These are phyloP conservation scores for Calonectria pteridis DNA, from an alignment of 2,329 filamentous ascomycete genomes.

Conservation along the genomic window DNA sequence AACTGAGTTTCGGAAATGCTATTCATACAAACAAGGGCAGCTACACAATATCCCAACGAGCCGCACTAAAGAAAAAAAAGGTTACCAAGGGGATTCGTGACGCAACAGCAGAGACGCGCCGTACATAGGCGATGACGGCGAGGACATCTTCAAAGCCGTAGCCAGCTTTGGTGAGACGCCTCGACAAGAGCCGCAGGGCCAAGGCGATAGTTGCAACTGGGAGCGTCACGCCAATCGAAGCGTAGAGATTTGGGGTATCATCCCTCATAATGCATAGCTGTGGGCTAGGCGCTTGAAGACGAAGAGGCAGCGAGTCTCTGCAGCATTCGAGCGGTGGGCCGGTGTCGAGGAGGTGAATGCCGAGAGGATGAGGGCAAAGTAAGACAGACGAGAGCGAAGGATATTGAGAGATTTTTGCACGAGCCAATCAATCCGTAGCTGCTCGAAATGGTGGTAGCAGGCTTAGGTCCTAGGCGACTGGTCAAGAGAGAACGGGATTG, in stretches of 20 bases:
- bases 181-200: constrained; percentile 32
- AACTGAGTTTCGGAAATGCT: background rate
- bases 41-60: constrained; percentile 33
- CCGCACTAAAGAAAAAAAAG: constrained; percentile 26
- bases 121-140: constrained; percentile 39
- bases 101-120: constrained; percentile 1
- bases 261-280: constrained; percentile 4
- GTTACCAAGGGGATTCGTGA: constrained; percentile 12
- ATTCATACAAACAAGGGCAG: constrained; percentile 32
- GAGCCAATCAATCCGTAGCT: background rate
- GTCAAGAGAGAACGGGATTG: background rate
- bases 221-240: constrained; percentile 35
- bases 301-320: background rate
- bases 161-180: constrained; percentile 39
- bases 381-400: background rate
- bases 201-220: constrained; percentile 37
- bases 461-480: background rate
- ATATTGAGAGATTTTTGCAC: background rate
- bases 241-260: constrained; percentile 26
- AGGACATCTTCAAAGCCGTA: constrained; percentile 39
- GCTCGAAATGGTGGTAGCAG: background rate
- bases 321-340: background rate
- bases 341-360: background rate
- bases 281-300: background rate
- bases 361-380: background rate